Conservation (phyloP, 2,329 filamentous ascomycete species). For the Fusarium haematococcum region DNA sequence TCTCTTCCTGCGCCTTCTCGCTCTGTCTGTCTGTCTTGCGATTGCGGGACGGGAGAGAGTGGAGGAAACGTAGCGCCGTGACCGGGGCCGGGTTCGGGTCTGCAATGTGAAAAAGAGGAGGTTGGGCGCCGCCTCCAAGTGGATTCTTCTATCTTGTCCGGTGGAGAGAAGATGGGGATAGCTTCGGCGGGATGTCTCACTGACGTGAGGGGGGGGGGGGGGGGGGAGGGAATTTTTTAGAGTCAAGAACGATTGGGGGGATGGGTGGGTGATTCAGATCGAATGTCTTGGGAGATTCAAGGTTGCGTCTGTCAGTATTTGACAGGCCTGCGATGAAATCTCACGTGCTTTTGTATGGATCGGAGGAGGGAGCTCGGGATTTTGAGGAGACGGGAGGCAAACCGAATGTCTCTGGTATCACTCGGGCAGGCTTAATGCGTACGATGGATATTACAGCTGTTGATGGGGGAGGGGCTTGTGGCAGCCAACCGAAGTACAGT, state of each 20-base stretch:
- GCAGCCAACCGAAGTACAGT: not conserved
- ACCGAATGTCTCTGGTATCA: slow-evolving; percentile 3
- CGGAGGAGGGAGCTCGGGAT: slow-evolving; percentile 6
- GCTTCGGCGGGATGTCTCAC: slow-evolving; percentile 29
- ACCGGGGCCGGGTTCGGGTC: slow-evolving; percentile 42
- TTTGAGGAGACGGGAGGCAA: not conserved
- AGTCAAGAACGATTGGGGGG: not conserved
- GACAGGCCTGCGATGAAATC: not conserved
- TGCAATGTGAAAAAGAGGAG: slow-evolving; percentile 17
- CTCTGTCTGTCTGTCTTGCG: not conserved
- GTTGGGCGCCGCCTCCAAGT: slow-evolving; percentile 29
- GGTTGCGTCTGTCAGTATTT: not conserved
- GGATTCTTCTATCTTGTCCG: slow-evolving; percentile 7
- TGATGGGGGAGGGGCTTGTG: not conserved
- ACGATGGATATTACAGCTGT: slow-evolving; percentile 4
- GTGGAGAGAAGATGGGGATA: slow-evolving; percentile 10
- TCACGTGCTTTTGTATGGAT: not conserved
- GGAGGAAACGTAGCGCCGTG: slow-evolving; percentile 34
- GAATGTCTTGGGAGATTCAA: slow-evolving; percentile 3
- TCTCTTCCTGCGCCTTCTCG: not conserved
- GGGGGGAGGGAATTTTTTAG: slow-evolving; percentile 2
- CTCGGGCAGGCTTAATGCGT: slow-evolving; percentile 12
- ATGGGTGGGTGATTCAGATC: slow-evolving; percentile 7
- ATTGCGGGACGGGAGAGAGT: not conserved
- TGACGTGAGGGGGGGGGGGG: slow-evolving; percentile 28